These are phyloP conservation scores for Afroboletus lepidellus DNA, from an alignment of 1,284 basidiomycete genomes.

Conservation along the genomic window DNA sequence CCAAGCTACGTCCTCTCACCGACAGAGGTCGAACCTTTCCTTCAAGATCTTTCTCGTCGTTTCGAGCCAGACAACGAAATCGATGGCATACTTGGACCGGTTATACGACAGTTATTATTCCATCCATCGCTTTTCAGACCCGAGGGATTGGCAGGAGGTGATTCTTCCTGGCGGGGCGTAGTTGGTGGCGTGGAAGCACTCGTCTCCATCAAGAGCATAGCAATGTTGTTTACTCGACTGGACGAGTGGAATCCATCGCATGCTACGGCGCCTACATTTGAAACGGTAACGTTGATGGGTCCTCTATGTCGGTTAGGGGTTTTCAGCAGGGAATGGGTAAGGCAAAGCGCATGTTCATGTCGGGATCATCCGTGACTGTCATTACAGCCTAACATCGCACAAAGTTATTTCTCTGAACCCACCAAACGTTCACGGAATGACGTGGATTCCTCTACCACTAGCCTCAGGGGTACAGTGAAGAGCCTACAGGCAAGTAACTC, in stretches of 20 bases:
- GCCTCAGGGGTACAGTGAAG: constrained; percentile 78
- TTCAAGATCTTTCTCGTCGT: constrained; percentile 68
- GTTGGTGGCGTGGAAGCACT: constrained; percentile 81
- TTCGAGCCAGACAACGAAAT: constrained; percentile 65
- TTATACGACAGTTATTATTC: constrained; percentile 57
- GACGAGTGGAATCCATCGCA: constrained; percentile 66
- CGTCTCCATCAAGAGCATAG: constrained; percentile 81
- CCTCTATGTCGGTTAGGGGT: constrained; percentile 81
- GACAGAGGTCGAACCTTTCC: constrained; percentile 65
- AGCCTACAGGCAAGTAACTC: constrained; percentile 64
- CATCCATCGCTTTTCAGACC: constrained; percentile 60
- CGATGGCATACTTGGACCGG: constrained; percentile 55
- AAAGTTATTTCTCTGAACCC: constrained; percentile 82
- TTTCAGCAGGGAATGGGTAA: constrained; percentile 85
- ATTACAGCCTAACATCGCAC: constrained; percentile 69
- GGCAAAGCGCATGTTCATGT: constrained; percentile 31
- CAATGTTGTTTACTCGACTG: constrained; percentile 72
- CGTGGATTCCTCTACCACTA: constrained; percentile 81
- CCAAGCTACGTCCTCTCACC: constrained; percentile 36
- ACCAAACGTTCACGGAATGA: constrained; percentile 73
- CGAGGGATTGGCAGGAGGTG: constrained; percentile 67
- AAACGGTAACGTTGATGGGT: constrained; percentile 70
- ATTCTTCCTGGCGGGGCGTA: constrained; percentile 83
- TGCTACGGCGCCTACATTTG: constrained; percentile 60
- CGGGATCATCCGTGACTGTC: constrained; percentile 6